phyloP scores from a whole-genome alignment of 345 rosid genomes.

The Bruguiera gymnorhiza region DNA sequence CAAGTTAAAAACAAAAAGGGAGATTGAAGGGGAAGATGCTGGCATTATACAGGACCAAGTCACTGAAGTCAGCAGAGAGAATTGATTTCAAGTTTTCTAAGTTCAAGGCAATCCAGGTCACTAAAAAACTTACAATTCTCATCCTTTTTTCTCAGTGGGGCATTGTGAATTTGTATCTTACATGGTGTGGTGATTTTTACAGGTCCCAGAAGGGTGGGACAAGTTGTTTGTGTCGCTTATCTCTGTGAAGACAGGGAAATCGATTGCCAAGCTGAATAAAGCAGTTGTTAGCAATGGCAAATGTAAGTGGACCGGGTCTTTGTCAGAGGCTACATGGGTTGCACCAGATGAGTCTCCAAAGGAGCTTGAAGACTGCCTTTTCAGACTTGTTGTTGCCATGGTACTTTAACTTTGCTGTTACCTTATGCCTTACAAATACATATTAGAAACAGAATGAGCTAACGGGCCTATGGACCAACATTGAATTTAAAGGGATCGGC shows the following conservation, averaged over 20 bases:
- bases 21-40: conserved; percentile 29
- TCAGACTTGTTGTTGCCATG: conserved; percentile 48
- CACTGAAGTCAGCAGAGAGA: conserved; percentile 38
- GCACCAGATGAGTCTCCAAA: conserved; percentile 31
- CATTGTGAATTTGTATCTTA: not conserved
- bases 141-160: not conserved
- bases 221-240: conserved; percentile 43
- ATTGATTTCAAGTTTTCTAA: conserved; percentile 50
- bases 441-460: too few relatives aligned
- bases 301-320: conserved; percentile 55
- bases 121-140: not conserved
- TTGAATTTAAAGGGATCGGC: conserved; percentile 41
- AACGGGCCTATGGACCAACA: not conserved
- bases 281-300: conserved; percentile 39
- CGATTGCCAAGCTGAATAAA: conserved; percentile 44
- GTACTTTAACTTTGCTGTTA: conserved; percentile 18
- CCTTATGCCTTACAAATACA: not conserved
- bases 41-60: conserved; percentile 38
- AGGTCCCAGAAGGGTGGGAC: conserved; percentile 80
- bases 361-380: conserved; percentile 33
- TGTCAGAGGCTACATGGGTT: conserved; percentile 44
- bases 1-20: not conserved
- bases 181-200: not conserved
- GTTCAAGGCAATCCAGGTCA: conserved; percentile 48
- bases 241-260: conserved; percentile 47